Evolutionary conservation across 2,329 filamentous ascomycete genomes (phyloP).

Genomic region (Colletotrichum gigasporum): DNA sequence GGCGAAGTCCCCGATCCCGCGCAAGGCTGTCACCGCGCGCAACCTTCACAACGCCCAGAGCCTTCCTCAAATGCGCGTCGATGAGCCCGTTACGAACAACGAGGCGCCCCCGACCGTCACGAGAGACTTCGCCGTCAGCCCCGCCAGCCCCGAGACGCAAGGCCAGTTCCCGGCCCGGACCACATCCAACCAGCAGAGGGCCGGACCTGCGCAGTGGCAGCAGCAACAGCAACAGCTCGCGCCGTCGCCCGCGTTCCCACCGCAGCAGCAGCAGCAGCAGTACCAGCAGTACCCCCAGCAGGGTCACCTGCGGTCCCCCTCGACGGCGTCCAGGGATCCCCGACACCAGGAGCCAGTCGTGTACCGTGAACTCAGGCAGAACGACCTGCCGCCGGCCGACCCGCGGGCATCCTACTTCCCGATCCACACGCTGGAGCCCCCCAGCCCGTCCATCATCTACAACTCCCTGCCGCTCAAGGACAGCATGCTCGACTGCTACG

Average conservation of each 20-base stretch:
- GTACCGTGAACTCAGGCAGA: constrained; percentile 50
- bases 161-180: constrained; percentile 43
- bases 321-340: constrained; percentile 7
- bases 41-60: constrained; percentile 37
- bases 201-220: no score
- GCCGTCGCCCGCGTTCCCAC: neutral
- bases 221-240: constrained; percentile 18
- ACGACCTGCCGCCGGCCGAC: constrained; percentile 43
- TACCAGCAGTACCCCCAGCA: no score
- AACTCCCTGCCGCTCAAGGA: constrained; percentile 54
- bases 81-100: constrained; percentile 32
- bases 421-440: constrained; percentile 37
- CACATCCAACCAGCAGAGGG: constrained; percentile 39
- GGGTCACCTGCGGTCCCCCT: constrained; percentile 10
- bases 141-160: constrained; percentile 33
- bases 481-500: constrained; percentile 56
- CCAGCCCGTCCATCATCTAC: constrained; percentile 48
- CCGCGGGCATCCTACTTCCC: constrained; percentile 50
- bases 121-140: constrained; percentile 30
- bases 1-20: constrained; percentile 33
- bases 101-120: constrained; percentile 36
- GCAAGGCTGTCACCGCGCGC: constrained; percentile 38
- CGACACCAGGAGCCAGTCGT: constrained; percentile 37
- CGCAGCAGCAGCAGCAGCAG: constrained; percentile 4
- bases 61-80: constrained; percentile 35